Conservation (phyloP, 192 early-diverging fungal species). For the Rhizophagus sp. region DNA sequence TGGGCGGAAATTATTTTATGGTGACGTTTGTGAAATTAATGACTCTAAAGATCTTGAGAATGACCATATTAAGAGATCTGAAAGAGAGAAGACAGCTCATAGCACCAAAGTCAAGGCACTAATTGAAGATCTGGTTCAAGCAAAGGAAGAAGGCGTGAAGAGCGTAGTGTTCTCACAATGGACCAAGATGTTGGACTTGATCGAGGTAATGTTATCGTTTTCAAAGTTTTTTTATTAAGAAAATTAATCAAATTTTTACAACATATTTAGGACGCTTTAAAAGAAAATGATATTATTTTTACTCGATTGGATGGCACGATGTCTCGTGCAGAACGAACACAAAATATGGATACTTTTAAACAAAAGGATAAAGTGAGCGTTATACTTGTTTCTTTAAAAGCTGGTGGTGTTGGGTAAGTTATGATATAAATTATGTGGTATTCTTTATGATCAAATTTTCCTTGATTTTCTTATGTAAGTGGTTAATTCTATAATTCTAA, state of each 20-base stretch:
- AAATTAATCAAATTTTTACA: constrained; percentile 32
- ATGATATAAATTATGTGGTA: no score
- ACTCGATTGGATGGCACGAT: constrained; percentile 79
- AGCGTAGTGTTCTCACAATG: constrained; percentile 96
- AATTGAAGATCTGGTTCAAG: constrained; percentile 41
- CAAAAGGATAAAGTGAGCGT: constrained; percentile 50
- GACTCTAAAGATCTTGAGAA: constrained; percentile 43
- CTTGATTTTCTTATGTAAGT: background rate
- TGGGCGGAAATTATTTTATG: constrained; percentile 22
- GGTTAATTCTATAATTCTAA: background rate
- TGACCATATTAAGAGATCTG: constrained; percentile 22
- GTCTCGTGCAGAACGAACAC: constrained; percentile 55
- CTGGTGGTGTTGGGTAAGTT: constrained; percentile 69
- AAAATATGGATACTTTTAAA: constrained; percentile 61
- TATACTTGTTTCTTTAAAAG: constrained; percentile 68
- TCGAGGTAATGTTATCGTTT: constrained; percentile 48
- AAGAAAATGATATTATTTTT: constrained; percentile 55
- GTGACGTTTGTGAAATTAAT: constrained; percentile 51
- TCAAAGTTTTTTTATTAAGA: background rate
- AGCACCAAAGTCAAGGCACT: constrained; percentile 56
- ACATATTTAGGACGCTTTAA: constrained; percentile 54
- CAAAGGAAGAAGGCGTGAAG: constrained; percentile 49
- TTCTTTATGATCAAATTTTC: no score
- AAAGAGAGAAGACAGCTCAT: constrained; percentile 34
- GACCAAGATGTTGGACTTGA: constrained; percentile 81